A percentile compares a stretch with the other conserved stretches of the same genome.
These are phyloP conservation scores for Kwoniella sp. DNA, from an alignment of 768 basidiomycete genomes.

Conservation along the genomic window DNA sequence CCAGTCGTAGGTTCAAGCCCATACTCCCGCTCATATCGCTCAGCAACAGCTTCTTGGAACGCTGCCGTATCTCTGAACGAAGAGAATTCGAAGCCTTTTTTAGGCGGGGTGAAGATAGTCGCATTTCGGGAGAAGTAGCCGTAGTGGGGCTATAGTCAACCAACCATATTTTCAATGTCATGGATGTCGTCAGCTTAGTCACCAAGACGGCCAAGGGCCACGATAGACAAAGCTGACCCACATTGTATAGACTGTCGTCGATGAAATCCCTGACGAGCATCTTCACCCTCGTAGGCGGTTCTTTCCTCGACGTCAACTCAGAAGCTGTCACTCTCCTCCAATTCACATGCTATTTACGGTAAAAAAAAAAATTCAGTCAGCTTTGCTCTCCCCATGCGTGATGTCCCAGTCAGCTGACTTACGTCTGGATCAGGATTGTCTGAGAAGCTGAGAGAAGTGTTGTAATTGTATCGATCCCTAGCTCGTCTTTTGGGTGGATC, in stretches of 20 bases:
- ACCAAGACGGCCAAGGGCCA: too few relatives aligned
- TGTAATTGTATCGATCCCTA: conserved; percentile 51
- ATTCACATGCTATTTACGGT: conserved; percentile 35
- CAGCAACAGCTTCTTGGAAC: conserved; percentile 80
- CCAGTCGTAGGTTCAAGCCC: conserved; percentile 32
- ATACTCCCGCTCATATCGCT: conserved; percentile 62
- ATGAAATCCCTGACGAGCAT: conserved; percentile 97
- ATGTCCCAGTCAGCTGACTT: too few relatives aligned
- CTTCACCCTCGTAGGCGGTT: conserved; percentile 77
- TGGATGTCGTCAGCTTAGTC: too few relatives aligned
- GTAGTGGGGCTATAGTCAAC: conserved; percentile 68
- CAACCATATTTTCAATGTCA: too few relatives aligned
- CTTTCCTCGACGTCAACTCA: conserved; percentile 40
- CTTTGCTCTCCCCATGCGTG: too few relatives aligned
- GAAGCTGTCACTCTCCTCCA: conserved; percentile 50
- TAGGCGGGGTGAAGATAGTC: conserved; percentile 68
- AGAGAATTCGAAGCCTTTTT: conserved; percentile 70
- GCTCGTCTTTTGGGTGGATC: conserved; percentile 7
- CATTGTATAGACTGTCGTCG: conserved; percentile 92
- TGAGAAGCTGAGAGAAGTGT: conserved; percentile 47
- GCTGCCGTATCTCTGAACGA: conserved; percentile 68
- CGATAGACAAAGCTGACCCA: conserved; percentile 30
- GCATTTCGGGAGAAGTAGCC: conserved; percentile 96
- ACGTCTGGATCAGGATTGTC: conserved; percentile 54
- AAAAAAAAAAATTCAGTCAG: too few relatives aligned